Base-by-base conservation (phyloP, 805 yeast genomes). In the Ogataea philodendri region DNA sequence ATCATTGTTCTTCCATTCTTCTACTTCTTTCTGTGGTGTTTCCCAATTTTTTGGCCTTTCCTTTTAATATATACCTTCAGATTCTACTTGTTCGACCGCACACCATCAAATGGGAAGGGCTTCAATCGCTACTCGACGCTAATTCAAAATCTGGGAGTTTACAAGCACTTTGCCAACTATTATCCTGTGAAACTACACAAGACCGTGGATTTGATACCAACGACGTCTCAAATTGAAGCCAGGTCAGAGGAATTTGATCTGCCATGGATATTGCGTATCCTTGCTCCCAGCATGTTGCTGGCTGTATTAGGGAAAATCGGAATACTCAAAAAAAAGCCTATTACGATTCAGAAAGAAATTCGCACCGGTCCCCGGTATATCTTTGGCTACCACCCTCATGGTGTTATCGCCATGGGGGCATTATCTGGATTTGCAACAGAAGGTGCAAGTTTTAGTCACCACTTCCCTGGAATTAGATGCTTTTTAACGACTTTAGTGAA, bases 361-460 rank as follows among this genome's bases (percentile, higher is more conserved):
- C 52, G 70, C 31, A 62, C 76, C 3, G 90, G 87, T 0, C 89
- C 86, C 2, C 65, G 82, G 22, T 90, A 93, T 59, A 76, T 90
- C 2, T 90, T 90, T 61, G 95, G 96, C 0, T 81, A 86, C 53
- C 97, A 89, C 59, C 98, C 98, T 0, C 98, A 93, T 59, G 98
- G 98, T 0, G 89, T 90, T 10, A 88, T 89, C 9, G 84, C 95
- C 1, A 71, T 89, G 73, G 96, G 97, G 3, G 89, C 82, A 1
- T 79, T 89, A 57, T 95, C 95, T 1, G 79, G 81, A 0, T 66
- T 89, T 44, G 87, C 82, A 0, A 84, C 95, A 4, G 88, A 89
- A 42, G 90, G 94, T 15, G 79, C 87, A 4, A 70, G 74, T 15
- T 81, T 84, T 70, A 65, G 75, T 14, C 59, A 70, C 14, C 45